These are phyloP conservation scores for Citrus sp. DNA, from an alignment of 345 rosid species.

Conservation along the genomic window DNA sequence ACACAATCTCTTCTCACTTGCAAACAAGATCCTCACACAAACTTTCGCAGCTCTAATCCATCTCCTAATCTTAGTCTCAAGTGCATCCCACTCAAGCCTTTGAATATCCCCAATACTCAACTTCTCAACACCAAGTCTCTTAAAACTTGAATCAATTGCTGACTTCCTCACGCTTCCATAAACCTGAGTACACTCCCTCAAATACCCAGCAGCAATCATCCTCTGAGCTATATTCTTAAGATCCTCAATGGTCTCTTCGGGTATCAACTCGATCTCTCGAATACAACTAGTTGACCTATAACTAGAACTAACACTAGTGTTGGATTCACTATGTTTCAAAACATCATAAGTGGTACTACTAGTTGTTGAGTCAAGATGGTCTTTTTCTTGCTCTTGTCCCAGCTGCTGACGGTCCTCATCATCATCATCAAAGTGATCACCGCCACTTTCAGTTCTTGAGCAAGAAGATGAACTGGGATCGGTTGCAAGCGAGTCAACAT, in stretches of 20 bases:
- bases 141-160: conserved; percentile 70
- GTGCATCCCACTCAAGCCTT: conserved; percentile 75
- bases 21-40: conserved; percentile 73
- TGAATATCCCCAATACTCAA: conserved; percentile 92
- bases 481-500: conserved; percentile 45
- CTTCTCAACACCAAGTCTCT: conserved; percentile 75
- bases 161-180: conserved; percentile 88
- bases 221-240: conserved; percentile 70
- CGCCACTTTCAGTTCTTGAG: not conserved
- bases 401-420: not conserved
- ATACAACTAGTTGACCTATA: conserved; percentile 83
- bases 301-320: conserved; percentile 15
- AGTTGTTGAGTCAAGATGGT: not conserved
- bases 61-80: conserved; percentile 79
- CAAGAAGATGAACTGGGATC: conserved; percentile 35
- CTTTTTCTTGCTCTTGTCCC: not conserved
- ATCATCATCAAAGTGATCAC: not conserved
- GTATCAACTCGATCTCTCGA: conserved; percentile 82
- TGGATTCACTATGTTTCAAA: conserved; percentile 2
- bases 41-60: conserved; percentile 91
- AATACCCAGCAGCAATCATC: conserved; percentile 75
- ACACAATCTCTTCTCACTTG: conserved; percentile 80
- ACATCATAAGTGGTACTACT: not conserved
- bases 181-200: conserved; percentile 87
- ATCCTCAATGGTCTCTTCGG: conserved; percentile 59